Percentiles rank a stretch among this genome's conserved stretches.
Conservation (phyloP, 148 eudicot genomes). For the Spergularia bocconei region DNA sequence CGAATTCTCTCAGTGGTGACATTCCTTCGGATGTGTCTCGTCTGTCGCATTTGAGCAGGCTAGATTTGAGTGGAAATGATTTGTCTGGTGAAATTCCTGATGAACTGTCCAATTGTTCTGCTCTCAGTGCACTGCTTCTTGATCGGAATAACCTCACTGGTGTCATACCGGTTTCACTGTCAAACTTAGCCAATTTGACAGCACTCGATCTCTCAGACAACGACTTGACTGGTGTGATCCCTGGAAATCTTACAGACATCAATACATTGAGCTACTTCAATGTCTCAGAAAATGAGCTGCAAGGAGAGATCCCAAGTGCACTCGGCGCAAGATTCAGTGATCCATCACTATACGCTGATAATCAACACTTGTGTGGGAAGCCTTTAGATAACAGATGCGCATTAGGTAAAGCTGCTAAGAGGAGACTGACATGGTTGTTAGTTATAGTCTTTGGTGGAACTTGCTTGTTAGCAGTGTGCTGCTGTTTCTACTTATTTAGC, state of each 20-base stretch:
- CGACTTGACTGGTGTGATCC: conserved; percentile 62
- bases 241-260: conserved; percentile 45
- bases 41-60: conserved; percentile 41
- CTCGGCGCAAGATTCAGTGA: conserved; percentile 51
- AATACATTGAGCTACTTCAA: conserved; percentile 51
- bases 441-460: conserved; percentile 48
- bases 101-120: conserved; percentile 43
- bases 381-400: conserved; percentile 50
- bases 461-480: conserved; percentile 41
- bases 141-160: conserved; percentile 60
- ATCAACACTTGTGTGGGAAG: conserved; percentile 59
- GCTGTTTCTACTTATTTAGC: conserved; percentile 55
- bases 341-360: conserved; percentile 43
- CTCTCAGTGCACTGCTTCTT: conserved; percentile 38
- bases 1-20: conserved; percentile 46
- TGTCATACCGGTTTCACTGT: conserved; percentile 51
- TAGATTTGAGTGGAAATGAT: conserved; percentile 59
- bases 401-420: conserved; percentile 34
- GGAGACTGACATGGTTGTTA: conserved; percentile 42
- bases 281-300: conserved; percentile 54
- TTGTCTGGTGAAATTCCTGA: conserved; percentile 64
- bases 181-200: conserved; percentile 44
- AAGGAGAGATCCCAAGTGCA: conserved; percentile 62
- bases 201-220: conserved; percentile 63
- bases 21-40: conserved; percentile 58